A percentile compares a stretch with the other conserved stretches of the same genome.
Conservation (phyloP, 129 eudicot genomes). For the Artemisia annua region DNA sequence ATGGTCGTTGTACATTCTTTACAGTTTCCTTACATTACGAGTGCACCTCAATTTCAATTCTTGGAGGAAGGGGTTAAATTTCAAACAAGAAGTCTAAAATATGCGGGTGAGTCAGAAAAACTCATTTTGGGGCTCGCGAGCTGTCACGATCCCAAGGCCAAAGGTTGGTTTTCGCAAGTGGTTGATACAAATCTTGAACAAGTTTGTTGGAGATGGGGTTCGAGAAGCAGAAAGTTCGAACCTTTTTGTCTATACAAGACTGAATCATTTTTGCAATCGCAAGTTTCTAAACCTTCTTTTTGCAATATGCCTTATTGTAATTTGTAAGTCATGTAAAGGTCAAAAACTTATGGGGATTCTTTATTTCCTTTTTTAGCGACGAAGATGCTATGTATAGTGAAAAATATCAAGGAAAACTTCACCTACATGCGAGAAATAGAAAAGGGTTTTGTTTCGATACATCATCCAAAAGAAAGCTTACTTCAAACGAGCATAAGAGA, state of each 20-base stretch:
- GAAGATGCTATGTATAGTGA: slow-evolving; percentile 37
- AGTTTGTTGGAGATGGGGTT: slow-evolving; percentile 73
- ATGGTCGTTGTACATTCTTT: slow-evolving; percentile 17
- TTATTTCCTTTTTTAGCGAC: slow-evolving; percentile 41
- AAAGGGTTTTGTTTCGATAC: slow-evolving; percentile 64
- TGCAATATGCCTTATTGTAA: not conserved
- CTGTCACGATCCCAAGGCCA: slow-evolving; percentile 63
- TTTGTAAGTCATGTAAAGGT: not conserved
- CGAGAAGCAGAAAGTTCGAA: slow-evolving; percentile 29
- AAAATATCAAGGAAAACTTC: slow-evolving; percentile 44
- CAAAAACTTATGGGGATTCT: not conserved
- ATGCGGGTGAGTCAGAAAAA: slow-evolving; percentile 21
- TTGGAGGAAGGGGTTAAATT: slow-evolving; percentile 19
- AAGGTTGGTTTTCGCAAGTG: slow-evolving; percentile 63
- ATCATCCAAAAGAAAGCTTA: slow-evolving; percentile 55
- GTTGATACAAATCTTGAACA: slow-evolving; percentile 51
- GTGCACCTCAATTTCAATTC: slow-evolving; percentile 4
- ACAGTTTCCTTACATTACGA: slow-evolving; percentile 66
- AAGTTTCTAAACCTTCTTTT: slow-evolving; percentile 30
- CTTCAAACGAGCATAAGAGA: slow-evolving; percentile 56
- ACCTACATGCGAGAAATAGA: slow-evolving; percentile 43
- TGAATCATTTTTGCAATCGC: slow-evolving; percentile 48
- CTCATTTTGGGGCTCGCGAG: slow-evolving; percentile 45
- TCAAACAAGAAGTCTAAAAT: slow-evolving; percentile 31
- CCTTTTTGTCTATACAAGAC: slow-evolving; percentile 82